Conservation (phyloP, 169 alveolate species). For the Plasmodium gallinaceum region DNA sequence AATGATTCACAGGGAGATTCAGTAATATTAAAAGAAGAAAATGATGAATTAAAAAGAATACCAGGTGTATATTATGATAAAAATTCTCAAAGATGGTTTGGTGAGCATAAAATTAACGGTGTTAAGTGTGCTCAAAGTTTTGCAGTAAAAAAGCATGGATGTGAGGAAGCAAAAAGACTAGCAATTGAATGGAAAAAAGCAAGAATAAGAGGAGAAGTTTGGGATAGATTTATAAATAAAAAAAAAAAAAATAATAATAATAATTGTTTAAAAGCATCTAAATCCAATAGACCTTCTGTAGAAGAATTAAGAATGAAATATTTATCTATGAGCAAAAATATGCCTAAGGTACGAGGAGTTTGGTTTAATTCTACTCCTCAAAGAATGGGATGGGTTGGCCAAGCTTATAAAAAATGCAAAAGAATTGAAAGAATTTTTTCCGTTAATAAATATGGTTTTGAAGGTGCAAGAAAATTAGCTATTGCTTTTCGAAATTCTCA, state of each 20-base stretch:
- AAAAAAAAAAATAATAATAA: conserved; percentile 35
- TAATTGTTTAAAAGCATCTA: conserved; percentile 28
- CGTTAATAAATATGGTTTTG: conserved; percentile 87
- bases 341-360: conserved; percentile 88
- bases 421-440: conserved; percentile 88
- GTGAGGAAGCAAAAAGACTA: conserved; percentile 82
- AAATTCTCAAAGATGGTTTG: conserved; percentile 80
- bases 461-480: conserved; percentile 86
- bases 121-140: conserved; percentile 79
- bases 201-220: conserved; percentile 72
- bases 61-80: conserved; percentile 78
- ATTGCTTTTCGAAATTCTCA: conserved; percentile 88
- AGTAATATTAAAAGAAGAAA: conserved; percentile 47
- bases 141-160: conserved; percentile 84
- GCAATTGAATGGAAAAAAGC: conserved; percentile 83
- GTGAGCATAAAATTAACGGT: conserved; percentile 77
- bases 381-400: conserved; percentile 91
- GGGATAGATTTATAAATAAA: conserved; percentile 74
- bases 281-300: conserved; percentile 74
- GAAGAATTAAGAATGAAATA: conserved; percentile 84
- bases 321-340: conserved; percentile 82
- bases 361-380: conserved; percentile 89
- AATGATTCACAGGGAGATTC: conserved; percentile 45
- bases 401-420: conserved; percentile 88
- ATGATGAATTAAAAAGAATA: conserved; percentile 73